A percentile compares a stretch with the other conserved stretches of the same genome.
Evolutionary conservation across 768 basidiomycete species (phyloP).

Genomic region (Cystoderma amianthinum): DNA sequence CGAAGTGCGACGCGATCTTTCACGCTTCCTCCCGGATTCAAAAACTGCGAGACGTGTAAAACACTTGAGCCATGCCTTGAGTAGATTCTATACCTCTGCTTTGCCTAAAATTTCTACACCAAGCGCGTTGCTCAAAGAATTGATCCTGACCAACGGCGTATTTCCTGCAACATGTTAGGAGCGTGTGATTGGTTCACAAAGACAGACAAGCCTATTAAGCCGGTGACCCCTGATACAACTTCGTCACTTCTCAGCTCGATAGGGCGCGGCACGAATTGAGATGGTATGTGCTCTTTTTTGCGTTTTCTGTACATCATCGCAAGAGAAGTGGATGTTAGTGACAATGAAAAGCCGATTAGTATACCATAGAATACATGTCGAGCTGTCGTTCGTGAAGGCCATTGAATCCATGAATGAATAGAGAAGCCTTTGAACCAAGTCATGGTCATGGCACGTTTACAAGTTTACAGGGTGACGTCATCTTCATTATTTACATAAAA

Average conservation of each 20-base stretch:
- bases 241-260: slow-evolving; percentile 75
- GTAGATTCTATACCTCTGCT: slow-evolving; percentile 62
- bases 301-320: slow-evolving; percentile 45
- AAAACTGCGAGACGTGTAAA: slow-evolving; percentile 44
- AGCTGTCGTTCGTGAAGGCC: slow-evolving; percentile 25
- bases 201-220: slow-evolving; percentile 58
- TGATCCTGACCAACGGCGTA: slow-evolving; percentile 88
- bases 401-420: slow-evolving; percentile 31
- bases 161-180: slow-evolving; percentile 52
- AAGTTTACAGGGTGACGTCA: too few relatives aligned
- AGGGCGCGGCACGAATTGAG: slow-evolving; percentile 39
- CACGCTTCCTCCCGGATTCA: slow-evolving; percentile 96
- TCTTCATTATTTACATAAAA: too few relatives aligned
- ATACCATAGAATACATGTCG: slow-evolving; percentile 38
- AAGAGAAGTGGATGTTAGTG: slow-evolving; percentile 63
- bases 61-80: background rate
- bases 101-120: slow-evolving; percentile 95
- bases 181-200: background rate
- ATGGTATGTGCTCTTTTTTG: slow-evolving; percentile 33
- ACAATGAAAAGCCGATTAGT: slow-evolving; percentile 70
- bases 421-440: too few relatives aligned
- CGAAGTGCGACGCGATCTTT: slow-evolving; percentile 96
- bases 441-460: too few relatives aligned
- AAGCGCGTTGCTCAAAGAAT: slow-evolving; percentile 83
- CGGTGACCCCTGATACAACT: slow-evolving; percentile 72